Base-by-base conservation (phyloP, 345 rosid genomes). In the Linum lewisii region DNA sequence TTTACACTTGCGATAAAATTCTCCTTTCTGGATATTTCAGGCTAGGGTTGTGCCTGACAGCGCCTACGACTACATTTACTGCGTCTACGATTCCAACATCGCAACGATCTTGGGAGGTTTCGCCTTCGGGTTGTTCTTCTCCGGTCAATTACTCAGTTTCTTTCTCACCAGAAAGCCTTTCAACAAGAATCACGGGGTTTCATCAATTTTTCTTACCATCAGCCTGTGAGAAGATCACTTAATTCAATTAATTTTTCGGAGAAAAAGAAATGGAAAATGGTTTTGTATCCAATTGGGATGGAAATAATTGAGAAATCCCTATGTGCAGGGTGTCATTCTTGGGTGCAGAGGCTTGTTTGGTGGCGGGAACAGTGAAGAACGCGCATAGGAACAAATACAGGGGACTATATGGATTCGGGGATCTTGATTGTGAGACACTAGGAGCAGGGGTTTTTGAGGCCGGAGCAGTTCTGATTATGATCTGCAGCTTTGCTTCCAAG, bases 281-380 rank as follows among this genome's bases (percentile, higher is more conserved):
- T n/a, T n/a, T n/a, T n/a, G n/a, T n/a, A n/a, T n/a, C n/a, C n/a
- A n/a, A n/a, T n/a, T 21, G 22, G 21, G 21, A 51, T 18, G 54
- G 8, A n/a, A n/a, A n/a, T n/a, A n/a, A n/a, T n/a, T n/a, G n/a
- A n/a, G n/a, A n/a, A n/a, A n/a, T n/a, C n/a, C n/a, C 54, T 51
- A 14, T 11, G 19, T 20, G 36, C 29, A 56, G 67, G 67, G 14
- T 20, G 4, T 21, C 47, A n/a, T 64, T 64, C 32, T 14, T 49
- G 2, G 34, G 18, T 5, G 62, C 57, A 9, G 68, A 65, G 57
- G 50, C 22, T 32, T 29, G 24, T 21, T 65, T 65, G 21, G 15
- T 21, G 57, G 32, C 16, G 55, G 57, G 68, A 24, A 57, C 62
- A 3, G 23, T 47, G 20, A 65, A 23, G 21, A 65, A 65, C 50